Percentiles rank a stretch among this genome's conserved stretches.
Evolutionary conservation across 176 grass and related monocot species (phyloP).

Genomic region (Pontederia crassipes): DNA sequence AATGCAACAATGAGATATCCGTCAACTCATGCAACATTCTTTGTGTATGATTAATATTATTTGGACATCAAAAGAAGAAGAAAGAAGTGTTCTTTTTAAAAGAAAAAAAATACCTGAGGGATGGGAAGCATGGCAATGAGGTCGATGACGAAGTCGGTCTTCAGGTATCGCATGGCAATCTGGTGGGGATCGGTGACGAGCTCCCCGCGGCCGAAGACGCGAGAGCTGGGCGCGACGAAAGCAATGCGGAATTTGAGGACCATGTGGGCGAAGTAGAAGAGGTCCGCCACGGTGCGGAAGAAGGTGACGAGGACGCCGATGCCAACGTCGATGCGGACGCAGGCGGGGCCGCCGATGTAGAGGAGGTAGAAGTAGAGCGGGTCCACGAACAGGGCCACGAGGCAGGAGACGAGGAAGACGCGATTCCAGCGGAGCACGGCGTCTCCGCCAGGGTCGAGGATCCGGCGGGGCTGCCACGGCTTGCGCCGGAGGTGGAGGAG

Average conservation of each 20-base stretch:
- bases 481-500: slow-evolving; percentile 11
- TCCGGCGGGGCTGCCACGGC: slow-evolving; percentile 57
- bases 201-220: slow-evolving; percentile 74
- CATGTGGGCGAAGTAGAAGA: slow-evolving; percentile 74
- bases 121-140: slow-evolving; percentile 84
- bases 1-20: too few relatives aligned
- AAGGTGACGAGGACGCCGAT: slow-evolving; percentile 47
- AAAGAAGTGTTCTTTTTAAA: not conserved
- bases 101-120: slow-evolving; percentile 38
- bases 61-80: too few relatives aligned
- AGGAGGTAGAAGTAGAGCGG: slow-evolving; percentile 94
- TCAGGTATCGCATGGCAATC: slow-evolving; percentile 75
- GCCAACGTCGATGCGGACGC: slow-evolving; percentile 46
- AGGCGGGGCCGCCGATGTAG: slow-evolving; percentile 28
- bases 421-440: slow-evolving; percentile 69
- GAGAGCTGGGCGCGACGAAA: slow-evolving; percentile 65
- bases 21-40: too few relatives aligned
- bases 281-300: slow-evolving; percentile 46
- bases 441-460: slow-evolving; percentile 81
- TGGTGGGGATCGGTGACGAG: slow-evolving; percentile 72
- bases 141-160: slow-evolving; percentile 86
- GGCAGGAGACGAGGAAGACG: slow-evolving; percentile 72
- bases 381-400: slow-evolving; percentile 70
- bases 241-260: slow-evolving; percentile 85
- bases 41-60: too few relatives aligned